Conservation (phyloP, 202 grass and related monocot genomes). For the Thinopyrum obtusiflorum region DNA sequence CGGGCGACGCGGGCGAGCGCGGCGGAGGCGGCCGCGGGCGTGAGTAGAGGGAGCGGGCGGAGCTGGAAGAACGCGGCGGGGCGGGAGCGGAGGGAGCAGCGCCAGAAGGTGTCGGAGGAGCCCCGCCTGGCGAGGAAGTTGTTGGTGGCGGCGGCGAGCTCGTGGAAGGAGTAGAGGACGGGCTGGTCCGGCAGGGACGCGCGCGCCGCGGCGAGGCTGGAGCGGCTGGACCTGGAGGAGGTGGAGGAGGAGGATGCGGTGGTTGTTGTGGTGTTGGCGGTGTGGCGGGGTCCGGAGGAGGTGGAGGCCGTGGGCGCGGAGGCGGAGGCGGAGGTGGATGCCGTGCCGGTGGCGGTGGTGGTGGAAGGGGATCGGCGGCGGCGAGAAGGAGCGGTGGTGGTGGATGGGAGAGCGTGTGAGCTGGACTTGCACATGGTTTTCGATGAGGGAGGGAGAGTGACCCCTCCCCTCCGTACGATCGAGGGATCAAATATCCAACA, state of each 20-base stretch:
- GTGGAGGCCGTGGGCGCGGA: slow-evolving; percentile 16
- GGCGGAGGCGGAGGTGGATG: background rate
- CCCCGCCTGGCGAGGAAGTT: slow-evolving; percentile 51
- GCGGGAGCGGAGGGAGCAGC: slow-evolving; percentile 51
- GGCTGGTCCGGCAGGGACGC: slow-evolving; percentile 45
- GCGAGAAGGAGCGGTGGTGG: background rate
- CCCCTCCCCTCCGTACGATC: background rate
- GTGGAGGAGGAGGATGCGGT: slow-evolving; percentile 2
- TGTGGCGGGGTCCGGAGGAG: background rate
- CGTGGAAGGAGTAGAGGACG: slow-evolving; percentile 53
- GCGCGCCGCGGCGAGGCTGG: slow-evolving; percentile 39
- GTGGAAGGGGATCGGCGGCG: background rate
- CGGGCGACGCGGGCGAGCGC: slow-evolving; percentile 44
- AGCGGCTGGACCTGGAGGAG: slow-evolving; percentile 18
- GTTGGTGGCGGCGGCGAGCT: slow-evolving; percentile 63
- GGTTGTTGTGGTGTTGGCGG: background rate
- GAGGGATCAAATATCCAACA: background rate
- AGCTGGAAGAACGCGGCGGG: slow-evolving; percentile 56
- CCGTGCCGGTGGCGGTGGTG: background rate
- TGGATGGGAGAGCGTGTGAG: background rate
- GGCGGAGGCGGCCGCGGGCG: slow-evolving; percentile 5
- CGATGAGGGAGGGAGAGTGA: no score
- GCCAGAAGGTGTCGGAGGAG: slow-evolving; percentile 41
- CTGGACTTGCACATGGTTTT: background rate
- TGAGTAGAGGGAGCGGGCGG: background rate